phyloP scores from a whole-genome alignment of 495 filamentous ascomycete species.

The Penicillium riverlandense region DNA sequence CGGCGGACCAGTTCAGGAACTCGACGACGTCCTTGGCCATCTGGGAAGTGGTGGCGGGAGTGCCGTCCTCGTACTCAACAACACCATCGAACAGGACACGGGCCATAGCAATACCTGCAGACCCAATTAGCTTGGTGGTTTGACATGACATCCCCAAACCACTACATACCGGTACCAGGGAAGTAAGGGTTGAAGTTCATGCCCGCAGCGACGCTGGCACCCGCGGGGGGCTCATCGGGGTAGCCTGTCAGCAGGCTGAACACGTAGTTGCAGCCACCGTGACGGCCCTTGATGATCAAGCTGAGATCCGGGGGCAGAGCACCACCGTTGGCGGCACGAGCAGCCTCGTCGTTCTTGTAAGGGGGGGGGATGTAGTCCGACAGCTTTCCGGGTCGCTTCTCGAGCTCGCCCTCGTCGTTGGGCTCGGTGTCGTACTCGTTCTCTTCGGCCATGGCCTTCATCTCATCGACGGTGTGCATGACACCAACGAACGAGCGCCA shows the following conservation, averaged over 20 bases:
- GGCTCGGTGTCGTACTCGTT: constrained; percentile 98
- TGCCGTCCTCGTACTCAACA: constrained; percentile 97
- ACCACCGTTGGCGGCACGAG: constrained; percentile 96
- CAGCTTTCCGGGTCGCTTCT: constrained; percentile 96
- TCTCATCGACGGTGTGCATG: constrained; percentile 92
- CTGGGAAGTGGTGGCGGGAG: constrained; percentile 88
- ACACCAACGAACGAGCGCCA: constrained; percentile 90
- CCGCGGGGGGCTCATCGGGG: constrained; percentile 90
- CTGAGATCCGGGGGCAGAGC: constrained; percentile 95
- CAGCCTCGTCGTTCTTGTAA: constrained; percentile 98
- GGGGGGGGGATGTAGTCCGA: constrained; percentile 93
- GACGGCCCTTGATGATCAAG: constrained; percentile 94
- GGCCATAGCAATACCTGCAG: constrained; percentile 85
- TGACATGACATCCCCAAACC: neutral
- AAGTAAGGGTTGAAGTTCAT: constrained; percentile 99
- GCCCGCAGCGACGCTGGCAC: constrained; percentile 69
- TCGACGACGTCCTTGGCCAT: constrained; percentile 99
- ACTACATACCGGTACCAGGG: constrained; percentile 73
- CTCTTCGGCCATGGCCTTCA: constrained; percentile 93
- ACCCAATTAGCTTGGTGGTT: constrained; percentile 2
- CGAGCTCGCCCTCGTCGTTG: constrained; percentile 95
- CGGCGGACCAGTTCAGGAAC: constrained; percentile 98
- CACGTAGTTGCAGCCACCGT: constrained; percentile 98
- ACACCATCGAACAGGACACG: constrained; percentile 96
- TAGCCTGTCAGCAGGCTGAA: constrained; percentile 97